Evolutionary conservation across 176 grass and related monocot species (phyloP).

Genomic region (Carex scoparia): DNA sequence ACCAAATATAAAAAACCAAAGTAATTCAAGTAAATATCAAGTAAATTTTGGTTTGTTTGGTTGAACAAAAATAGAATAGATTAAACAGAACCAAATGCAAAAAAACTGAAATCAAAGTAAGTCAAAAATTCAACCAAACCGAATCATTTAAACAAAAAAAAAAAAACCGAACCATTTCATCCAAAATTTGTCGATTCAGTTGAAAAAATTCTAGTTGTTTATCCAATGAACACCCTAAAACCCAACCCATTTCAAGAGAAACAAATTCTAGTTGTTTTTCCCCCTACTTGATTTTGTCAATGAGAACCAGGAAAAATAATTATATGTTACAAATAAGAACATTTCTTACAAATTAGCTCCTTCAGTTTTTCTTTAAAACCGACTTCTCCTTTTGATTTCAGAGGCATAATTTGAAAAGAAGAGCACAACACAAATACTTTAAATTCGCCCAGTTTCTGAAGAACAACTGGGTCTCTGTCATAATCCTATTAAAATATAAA

Average conservation of each 20-base stretch:
- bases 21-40: too few relatives aligned
- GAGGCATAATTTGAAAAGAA: conserved; percentile 15
- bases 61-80: too few relatives aligned
- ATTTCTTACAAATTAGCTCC: conserved; percentile 4
- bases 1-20: too few relatives aligned
- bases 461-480: conserved; percentile 23
- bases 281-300: not conserved
- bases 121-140: too few relatives aligned
- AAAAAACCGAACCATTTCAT: too few relatives aligned
- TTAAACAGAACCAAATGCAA: too few relatives aligned
- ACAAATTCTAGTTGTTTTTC: not conserved
- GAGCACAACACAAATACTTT: conserved; percentile 19
- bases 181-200: too few relatives aligned
- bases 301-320: not conserved
- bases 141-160: too few relatives aligned
- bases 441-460: not conserved
- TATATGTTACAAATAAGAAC: not conserved
- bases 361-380: conserved; percentile 5
- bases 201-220: too few relatives aligned
- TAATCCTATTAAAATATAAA: conserved; percentile 22
- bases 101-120: too few relatives aligned
- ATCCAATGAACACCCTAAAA: too few relatives aligned
- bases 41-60: too few relatives aligned
- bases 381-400: conserved; percentile 4
- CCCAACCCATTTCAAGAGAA: not conserved